phyloP scores from a whole-genome alignment of 1,284 basidiomycete genomes.

The Coriolopsis trogii region DNA sequence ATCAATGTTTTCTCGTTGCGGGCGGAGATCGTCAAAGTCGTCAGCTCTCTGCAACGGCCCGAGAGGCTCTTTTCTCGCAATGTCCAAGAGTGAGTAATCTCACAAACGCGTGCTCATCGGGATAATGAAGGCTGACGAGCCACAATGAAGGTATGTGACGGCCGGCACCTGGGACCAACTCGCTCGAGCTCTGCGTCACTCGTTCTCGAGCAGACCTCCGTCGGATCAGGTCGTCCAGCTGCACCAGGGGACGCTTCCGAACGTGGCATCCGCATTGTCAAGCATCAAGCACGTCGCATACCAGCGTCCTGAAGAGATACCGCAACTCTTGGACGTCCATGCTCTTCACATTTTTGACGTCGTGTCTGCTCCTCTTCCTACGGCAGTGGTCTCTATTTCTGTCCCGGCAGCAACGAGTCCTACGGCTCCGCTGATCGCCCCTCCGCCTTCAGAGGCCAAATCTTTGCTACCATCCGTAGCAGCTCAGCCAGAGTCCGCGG shows the following conservation, averaged over 20 bases:
- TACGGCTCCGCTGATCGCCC: no score
- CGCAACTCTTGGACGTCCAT: slow-evolving; percentile 10
- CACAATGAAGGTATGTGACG: slow-evolving; percentile 41
- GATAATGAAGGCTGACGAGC: neutral
- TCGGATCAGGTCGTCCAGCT: slow-evolving; percentile 47
- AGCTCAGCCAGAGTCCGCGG: no score
- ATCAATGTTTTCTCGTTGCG: slow-evolving; percentile 23
- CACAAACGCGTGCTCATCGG: neutral
- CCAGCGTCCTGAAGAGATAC: slow-evolving; percentile 33
- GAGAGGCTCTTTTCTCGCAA: no score
- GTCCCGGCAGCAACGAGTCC: no score
- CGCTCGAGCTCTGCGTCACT: slow-evolving; percentile 33
- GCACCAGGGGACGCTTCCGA: slow-evolving; percentile 18
- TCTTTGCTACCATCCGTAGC: no score
- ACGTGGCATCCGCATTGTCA: slow-evolving; percentile 2
- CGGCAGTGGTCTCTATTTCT: neutral
- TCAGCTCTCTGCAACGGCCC: no score
- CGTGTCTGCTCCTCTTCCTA: slow-evolving; percentile 19
- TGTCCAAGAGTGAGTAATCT: slow-evolving; percentile 16
- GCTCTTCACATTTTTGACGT: neutral
- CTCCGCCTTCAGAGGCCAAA: no score
- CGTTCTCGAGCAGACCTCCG: slow-evolving; percentile 25
- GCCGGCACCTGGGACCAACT: slow-evolving; percentile 40
- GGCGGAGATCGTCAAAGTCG: no score
- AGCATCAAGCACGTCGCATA: slow-evolving; percentile 38